Conservation (phyloP, 306 rosid species). For the Citrullus colocynthis region DNA sequence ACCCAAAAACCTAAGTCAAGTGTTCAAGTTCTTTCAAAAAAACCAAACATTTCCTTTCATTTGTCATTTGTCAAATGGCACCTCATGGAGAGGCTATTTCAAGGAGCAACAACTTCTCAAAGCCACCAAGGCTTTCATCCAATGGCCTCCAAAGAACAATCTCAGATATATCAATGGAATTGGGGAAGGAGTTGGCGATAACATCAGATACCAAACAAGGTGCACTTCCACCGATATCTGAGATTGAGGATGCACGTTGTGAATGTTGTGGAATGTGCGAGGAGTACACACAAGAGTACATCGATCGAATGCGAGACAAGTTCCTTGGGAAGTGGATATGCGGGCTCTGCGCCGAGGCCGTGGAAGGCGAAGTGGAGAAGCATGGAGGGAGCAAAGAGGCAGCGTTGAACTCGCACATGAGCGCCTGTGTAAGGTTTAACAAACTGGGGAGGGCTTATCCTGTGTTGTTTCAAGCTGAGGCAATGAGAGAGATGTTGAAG, state of each 20-base stretch:
- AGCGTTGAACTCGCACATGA: conserved; percentile 57
- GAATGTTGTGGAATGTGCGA: conserved; percentile 96
- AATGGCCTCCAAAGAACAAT: conserved; percentile 51
- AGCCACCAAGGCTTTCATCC: conserved; percentile 43
- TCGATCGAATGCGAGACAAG: conserved; percentile 46
- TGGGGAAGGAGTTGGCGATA: conserved; percentile 25
- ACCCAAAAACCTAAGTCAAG: neutral
- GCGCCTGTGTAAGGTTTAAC: conserved; percentile 76
- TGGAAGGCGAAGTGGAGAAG: conserved; percentile 75
- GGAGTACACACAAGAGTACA: conserved; percentile 87
- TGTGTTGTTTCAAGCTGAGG: conserved; percentile 73
- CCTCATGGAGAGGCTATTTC: conserved; percentile 59
- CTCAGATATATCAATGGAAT: conserved; percentile 67
- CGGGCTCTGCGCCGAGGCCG: conserved; percentile 80
- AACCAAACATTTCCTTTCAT: neutral
- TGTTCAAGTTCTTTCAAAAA: neutral
- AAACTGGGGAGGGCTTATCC: conserved; percentile 78
- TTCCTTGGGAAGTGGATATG: conserved; percentile 68
- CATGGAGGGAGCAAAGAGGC: conserved; percentile 70
- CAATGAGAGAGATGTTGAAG: conserved; percentile 87
- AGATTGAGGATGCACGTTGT: conserved; percentile 70
- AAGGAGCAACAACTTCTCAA: conserved; percentile 23
- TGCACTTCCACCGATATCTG: conserved; percentile 48
- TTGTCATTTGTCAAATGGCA: conserved; percentile 31
- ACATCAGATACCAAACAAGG: neutral